phyloP scores from a whole-genome alignment of 768 basidiomycete species.

The Suillus occidentalis region DNA sequence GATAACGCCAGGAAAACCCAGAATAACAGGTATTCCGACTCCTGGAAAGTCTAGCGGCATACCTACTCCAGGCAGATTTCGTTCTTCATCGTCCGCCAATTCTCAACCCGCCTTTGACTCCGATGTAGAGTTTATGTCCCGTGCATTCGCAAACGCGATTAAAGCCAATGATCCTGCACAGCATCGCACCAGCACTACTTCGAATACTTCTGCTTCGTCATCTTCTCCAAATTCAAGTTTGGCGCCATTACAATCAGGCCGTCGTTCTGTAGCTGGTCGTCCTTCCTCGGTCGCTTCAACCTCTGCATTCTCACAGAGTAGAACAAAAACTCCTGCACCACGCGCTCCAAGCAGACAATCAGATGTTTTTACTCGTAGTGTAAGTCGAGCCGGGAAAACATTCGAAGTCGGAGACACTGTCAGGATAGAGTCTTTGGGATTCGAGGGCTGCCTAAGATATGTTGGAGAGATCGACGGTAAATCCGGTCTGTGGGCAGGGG shows the following conservation, averaged over 20 bases:
- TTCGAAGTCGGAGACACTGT: constrained; percentile 83
- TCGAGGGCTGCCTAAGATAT: constrained; percentile 81
- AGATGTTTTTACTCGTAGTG: constrained; percentile 50
- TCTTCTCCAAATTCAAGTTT: constrained; percentile 47
- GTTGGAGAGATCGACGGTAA: constrained; percentile 89
- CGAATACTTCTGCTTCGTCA: constrained; percentile 41
- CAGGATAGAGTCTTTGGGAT: constrained; percentile 82
- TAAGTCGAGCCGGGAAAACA: constrained; percentile 43
- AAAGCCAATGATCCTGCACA: constrained; percentile 78
- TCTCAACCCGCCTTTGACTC: constrained; percentile 31
- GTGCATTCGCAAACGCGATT: constrained; percentile 79
- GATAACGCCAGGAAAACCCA: constrained; percentile 44
- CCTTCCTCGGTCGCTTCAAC: constrained; percentile 65
- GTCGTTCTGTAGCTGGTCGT: constrained; percentile 51
- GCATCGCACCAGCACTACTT: constrained; percentile 50
- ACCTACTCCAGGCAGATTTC: constrained; percentile 70
- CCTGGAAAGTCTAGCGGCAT: constrained; percentile 51
- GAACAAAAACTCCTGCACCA: constrained; percentile 54
- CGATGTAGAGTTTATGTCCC: constrained; percentile 61
- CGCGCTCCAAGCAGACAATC: constrained; percentile 70
- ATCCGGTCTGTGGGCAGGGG: constrained; percentile 88
- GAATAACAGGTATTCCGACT: constrained; percentile 45
- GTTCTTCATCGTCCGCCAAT: constrained; percentile 59
- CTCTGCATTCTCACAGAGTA: constrained; percentile 39
- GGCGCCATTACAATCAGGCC: constrained; percentile 41